Percentiles rank a stretch among this genome's conserved stretches.
Evolutionary conservation across 2,329 filamentous ascomycete species (phyloP).

Genomic region (Xylariaceae sp.): DNA sequence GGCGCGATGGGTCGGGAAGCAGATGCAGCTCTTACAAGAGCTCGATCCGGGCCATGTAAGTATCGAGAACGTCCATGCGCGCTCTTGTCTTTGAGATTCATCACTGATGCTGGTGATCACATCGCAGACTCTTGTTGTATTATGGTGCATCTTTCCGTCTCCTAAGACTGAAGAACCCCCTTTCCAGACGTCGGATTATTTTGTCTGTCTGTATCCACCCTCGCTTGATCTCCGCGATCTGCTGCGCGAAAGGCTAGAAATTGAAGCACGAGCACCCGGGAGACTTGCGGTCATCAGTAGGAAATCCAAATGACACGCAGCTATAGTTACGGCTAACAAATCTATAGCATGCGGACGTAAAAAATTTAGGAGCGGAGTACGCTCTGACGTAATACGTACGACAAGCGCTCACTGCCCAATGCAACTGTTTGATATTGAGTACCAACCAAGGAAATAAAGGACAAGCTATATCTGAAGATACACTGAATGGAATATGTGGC

Average conservation of each 20-base stretch:
- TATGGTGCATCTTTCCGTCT: conserved; percentile 1
- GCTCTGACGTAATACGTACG: not conserved
- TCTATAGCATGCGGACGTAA: not conserved
- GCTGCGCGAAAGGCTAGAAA: not conserved
- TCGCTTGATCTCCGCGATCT: not conserved
- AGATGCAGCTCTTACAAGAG: not conserved
- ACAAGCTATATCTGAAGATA: no score
- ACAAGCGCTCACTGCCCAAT: not conserved
- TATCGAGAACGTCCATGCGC: not conserved
- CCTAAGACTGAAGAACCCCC: not conserved
- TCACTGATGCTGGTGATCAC: not conserved
- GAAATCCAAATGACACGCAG: not conserved
- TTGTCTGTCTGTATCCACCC: not conserved
- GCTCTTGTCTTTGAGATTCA: not conserved
- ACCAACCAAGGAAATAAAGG: no score
- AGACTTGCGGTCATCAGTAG: not conserved
- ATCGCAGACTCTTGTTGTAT: not conserved
- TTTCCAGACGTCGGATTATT: not conserved
- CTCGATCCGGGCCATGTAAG: not conserved
- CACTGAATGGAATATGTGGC: no score
- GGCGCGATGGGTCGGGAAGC: not conserved
- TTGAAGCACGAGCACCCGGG: not conserved
- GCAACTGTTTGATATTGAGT: not conserved
- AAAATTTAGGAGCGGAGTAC: not conserved
- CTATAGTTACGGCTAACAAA: not conserved